Evolutionary conservation across 805 yeast genomes (phyloP).

Genomic region (Candida ipomoeae): DNA sequence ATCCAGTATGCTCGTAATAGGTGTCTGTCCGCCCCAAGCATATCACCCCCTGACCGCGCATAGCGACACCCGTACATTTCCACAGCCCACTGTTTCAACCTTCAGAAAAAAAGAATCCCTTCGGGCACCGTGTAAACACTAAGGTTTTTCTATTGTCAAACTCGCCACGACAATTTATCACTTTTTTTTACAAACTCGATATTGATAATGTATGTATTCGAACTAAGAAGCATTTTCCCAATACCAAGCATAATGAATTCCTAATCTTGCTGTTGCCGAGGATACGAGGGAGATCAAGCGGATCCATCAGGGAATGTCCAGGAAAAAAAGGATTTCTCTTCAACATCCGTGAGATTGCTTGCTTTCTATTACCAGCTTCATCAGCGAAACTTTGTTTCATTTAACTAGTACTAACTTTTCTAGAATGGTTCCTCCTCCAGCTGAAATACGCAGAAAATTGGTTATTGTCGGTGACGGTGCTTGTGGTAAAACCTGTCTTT

Average conservation of each 20-base stretch:
- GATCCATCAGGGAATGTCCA: neutral
- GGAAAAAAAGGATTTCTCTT: neutral
- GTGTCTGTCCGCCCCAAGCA: neutral
- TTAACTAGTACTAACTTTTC: slow-evolving; percentile 8
- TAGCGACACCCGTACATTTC: slow-evolving; percentile 17
- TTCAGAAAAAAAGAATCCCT: slow-evolving; percentile 11
- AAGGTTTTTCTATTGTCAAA: slow-evolving; percentile 6
- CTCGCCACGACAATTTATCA: neutral
- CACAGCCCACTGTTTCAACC: slow-evolving; percentile 14
- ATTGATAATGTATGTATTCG: slow-evolving; percentile 1
- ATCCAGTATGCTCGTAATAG: neutral
- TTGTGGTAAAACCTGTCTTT: slow-evolving; percentile 30
- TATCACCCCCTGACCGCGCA: slow-evolving; percentile 12
- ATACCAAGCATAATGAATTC: neutral
- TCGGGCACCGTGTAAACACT: slow-evolving; percentile 4
- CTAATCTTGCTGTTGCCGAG: neutral
- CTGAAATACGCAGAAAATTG: slow-evolving; percentile 30
- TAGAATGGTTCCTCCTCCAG: slow-evolving; percentile 23
- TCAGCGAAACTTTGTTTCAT: neutral
- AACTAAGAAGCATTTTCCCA: neutral
- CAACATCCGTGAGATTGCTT: neutral
- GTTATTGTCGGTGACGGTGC: slow-evolving; percentile 33
- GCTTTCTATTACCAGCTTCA: neutral
- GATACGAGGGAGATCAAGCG: neutral
- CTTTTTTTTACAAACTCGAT: slow-evolving; percentile 1